phyloP scores from a whole-genome alignment of 345 rosid genomes.

The Lepidium didymum region DNA sequence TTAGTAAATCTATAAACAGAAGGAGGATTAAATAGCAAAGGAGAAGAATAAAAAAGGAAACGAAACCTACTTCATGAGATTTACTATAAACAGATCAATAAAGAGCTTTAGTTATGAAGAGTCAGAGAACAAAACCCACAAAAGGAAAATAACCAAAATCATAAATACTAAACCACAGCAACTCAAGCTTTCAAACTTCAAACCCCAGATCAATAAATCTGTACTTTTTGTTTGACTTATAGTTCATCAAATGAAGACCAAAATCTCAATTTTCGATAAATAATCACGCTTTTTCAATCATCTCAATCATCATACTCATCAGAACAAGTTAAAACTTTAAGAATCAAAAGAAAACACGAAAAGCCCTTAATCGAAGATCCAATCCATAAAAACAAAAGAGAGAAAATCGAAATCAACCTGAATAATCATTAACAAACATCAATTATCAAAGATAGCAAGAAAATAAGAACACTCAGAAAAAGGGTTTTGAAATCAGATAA shows the following conservation, averaged over 20 bases:
- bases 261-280: neutral
- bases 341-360: neutral
- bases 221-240: neutral
- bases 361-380: constrained; percentile 10
- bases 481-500: neutral
- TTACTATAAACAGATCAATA: constrained; percentile 9
- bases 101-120: neutral
- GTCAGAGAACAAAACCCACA: neutral
- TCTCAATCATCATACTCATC: neutral
- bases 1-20: constrained; percentile 4
- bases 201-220: constrained; percentile 15
- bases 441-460: neutral
- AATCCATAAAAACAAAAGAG: neutral
- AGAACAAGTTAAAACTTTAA: neutral
- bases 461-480: neutral
- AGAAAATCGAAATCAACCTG: neutral
- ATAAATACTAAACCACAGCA: neutral
- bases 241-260: neutral
- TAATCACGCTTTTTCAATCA: neutral
- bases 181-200: constrained; percentile 9
- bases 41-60: neutral
- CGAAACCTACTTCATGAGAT: constrained; percentile 14
- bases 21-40: neutral
- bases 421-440: neutral
- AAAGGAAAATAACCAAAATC: neutral